Percentiles rank a stretch among this genome's conserved stretches.
Evolutionary conservation across 352 stramenopile genomes (phyloP).

Genomic region (Pythium dissotocum): DNA sequence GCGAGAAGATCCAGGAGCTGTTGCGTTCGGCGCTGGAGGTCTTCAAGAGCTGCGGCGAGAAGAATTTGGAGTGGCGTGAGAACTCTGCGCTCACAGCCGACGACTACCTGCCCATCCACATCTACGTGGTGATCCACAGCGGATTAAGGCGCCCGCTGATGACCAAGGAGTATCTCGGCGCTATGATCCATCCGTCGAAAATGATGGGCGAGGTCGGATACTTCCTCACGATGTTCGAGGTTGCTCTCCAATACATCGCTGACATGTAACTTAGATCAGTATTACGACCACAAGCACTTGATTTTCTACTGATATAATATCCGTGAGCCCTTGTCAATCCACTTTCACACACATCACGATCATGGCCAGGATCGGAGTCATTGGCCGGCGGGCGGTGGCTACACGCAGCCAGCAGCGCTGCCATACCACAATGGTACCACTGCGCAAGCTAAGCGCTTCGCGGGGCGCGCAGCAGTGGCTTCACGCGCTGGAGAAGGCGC

Average conservation of each 20-base stretch:
- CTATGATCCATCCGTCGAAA: slow-evolving; percentile 84
- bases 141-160: slow-evolving; percentile 71
- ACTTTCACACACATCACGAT: background rate
- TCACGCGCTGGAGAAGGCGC: slow-evolving; percentile 35
- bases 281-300: background rate
- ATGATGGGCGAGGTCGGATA: slow-evolving; percentile 85
- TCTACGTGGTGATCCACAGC: slow-evolving; percentile 83
- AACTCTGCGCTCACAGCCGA: slow-evolving; percentile 78
- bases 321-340: too few species aligned
- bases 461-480: slow-evolving; percentile 28
- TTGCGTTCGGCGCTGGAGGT: slow-evolving; percentile 74
- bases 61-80: slow-evolving; percentile 74
- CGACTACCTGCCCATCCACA: slow-evolving; percentile 86
- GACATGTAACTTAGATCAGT: slow-evolving; percentile 52
- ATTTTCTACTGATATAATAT: too few species aligned
- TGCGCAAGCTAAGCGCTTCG: slow-evolving; percentile 7
- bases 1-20: slow-evolving; percentile 83
- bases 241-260: slow-evolving; percentile 86
- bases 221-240: slow-evolving; percentile 88
- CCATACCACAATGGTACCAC: background rate
- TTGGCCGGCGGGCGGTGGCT: background rate
- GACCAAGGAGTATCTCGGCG: slow-evolving; percentile 72
- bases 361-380: background rate
- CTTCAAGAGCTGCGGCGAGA: slow-evolving; percentile 78
- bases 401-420: background rate